Conservation (phyloP, 805 yeast species). For the Kodamaea sagamina region DNA sequence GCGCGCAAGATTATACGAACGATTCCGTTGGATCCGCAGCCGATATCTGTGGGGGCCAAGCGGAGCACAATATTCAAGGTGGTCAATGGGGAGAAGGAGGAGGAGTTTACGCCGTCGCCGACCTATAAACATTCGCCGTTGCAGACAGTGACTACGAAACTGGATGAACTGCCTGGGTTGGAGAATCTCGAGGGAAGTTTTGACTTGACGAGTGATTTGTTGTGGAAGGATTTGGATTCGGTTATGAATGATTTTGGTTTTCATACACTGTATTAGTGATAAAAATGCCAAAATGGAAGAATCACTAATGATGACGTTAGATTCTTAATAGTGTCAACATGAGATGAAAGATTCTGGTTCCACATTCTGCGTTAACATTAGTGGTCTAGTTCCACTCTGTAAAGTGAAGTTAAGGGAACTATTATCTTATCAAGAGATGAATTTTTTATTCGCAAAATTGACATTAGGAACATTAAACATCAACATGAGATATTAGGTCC, state of each 20-base stretch:
- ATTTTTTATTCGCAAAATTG: too few species aligned
- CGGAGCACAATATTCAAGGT: conserved; percentile 42
- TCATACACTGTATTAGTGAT: conserved; percentile 64
- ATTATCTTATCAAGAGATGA: too few species aligned
- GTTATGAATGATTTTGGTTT: conserved; percentile 93
- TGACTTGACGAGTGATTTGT: conserved; percentile 52
- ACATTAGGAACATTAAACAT: too few species aligned
- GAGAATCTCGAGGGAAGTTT: conserved; percentile 42
- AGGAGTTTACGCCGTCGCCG: conserved; percentile 4
- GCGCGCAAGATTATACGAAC: conserved; percentile 77
- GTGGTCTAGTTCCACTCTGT: too few species aligned
- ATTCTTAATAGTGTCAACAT: too few species aligned
- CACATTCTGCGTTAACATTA: too few species aligned
- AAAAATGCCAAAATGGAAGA: too few species aligned
- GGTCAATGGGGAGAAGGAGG: conserved; percentile 20
- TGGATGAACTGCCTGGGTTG: conserved; percentile 30
- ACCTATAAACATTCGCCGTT: conserved; percentile 11
- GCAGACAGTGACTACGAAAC: conserved; percentile 9
- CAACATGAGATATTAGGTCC: too few species aligned
- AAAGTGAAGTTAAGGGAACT: too few species aligned
- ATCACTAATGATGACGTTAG: too few species aligned
- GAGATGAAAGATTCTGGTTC: too few species aligned
- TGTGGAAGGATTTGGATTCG: conserved; percentile 82
- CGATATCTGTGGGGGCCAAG: conserved; percentile 50
- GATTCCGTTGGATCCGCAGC: conserved; percentile 81